Conservation (phyloP, 768 basidiomycete genomes). For the Paxillus involutus region DNA sequence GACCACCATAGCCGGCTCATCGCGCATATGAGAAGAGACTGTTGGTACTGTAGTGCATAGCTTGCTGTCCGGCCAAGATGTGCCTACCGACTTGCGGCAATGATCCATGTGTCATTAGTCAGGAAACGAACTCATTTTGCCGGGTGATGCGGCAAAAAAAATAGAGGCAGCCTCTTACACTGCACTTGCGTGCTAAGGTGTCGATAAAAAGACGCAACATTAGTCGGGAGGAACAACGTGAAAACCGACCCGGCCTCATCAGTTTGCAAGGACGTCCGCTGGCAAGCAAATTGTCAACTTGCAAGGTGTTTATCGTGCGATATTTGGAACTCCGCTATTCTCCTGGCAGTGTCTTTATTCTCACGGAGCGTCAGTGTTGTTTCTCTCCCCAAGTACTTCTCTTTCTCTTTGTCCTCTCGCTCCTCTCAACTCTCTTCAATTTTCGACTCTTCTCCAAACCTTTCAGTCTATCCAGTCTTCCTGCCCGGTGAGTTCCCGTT, state of each 20-base stretch:
- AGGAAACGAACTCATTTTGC: conserved; percentile 94
- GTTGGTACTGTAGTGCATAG: not conserved
- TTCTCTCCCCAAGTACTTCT: conserved; percentile 37
- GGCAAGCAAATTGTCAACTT: not conserved
- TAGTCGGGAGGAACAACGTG: not conserved
- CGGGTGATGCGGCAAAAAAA: not conserved
- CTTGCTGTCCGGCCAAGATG: not conserved
- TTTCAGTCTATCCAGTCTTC: conserved; percentile 3
- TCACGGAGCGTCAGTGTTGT: conserved; percentile 46
- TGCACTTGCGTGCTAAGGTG: not conserved
- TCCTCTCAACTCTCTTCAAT: conserved; percentile 25
- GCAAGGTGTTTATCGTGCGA: conserved; percentile 9
- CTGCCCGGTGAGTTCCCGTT: conserved; percentile 24
- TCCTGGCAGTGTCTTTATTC: conserved; percentile 27
- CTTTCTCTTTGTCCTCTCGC: conserved; percentile 30
- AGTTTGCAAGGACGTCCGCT: not conserved
- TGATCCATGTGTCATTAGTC: conserved; percentile 39
- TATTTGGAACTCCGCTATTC: conserved; percentile 46
- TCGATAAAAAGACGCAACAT: not conserved
- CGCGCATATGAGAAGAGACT: no score
- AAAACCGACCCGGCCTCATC: not conserved
- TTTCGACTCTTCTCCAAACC: conserved; percentile 15
- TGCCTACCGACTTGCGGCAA: not conserved
- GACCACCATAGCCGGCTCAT: no score
- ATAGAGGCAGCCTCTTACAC: not conserved